Evolutionary conservation across 2,329 filamentous ascomycete genomes (phyloP), one percentile per base, ranked within the genome.

Genomic region (Hirsutella minnesotensis): DNA sequence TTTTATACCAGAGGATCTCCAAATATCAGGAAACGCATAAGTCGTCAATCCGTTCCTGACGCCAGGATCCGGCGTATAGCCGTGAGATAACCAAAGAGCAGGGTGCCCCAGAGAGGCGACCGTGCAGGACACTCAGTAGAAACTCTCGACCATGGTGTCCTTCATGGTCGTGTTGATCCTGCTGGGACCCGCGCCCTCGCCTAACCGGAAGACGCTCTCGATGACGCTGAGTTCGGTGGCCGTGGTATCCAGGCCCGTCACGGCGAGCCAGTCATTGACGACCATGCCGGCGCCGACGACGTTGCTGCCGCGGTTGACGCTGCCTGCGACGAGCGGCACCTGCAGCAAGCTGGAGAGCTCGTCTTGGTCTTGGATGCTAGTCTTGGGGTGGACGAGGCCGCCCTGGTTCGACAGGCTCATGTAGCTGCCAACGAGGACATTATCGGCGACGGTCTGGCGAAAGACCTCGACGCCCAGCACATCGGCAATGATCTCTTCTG

Each of bases 121-220:
- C 38, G 29, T n/a, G 29, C 39, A 19, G 29, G n/a, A 13, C 44
- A 74, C 16, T 34, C 75, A 98, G 72, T 98, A 98, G 70, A 96
- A 98, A 56, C 86, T 94, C 73, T 98, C 92, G 48, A 98, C 92
- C 79, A 98, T 94, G 51, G 88, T 92, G 64, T 96, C 90, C 77
- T 95, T 96, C 72, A 95, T 81, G 53, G 70, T 81, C 41, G 81
- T 84, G 63, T 86, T 86, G 68, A 90, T 87, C 55, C 77, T 81
- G 57, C 79, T 79, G 40, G 87, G 82, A 7, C 78, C 86, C 52
- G 80, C 75, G 42, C 86, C 88, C 71, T 96, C 90, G 49, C 89
- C 89, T 38, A 98, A 72, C 56, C 88, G 79, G 73, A 98, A 98
- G 50, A 98, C 89, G 56, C 82, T 89, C 75, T 98, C 92, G 44